A percentile compares a stretch with the other conserved stretches of the same genome.
Conservation (phyloP, 176 grass and related monocot species). For the Puya raimondii region DNA sequence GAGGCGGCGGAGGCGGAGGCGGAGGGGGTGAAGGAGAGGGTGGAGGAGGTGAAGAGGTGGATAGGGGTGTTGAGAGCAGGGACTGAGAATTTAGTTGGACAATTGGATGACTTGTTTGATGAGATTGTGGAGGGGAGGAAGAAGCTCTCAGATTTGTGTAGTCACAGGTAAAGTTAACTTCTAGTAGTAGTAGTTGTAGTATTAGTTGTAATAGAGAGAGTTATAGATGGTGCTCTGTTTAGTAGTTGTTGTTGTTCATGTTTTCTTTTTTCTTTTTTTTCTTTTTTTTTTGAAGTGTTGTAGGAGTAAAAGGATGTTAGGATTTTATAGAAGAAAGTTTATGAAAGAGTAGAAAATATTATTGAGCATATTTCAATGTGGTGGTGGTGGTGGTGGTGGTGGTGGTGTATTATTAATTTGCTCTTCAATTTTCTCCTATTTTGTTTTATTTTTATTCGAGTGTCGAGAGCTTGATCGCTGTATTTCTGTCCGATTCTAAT, state of each 20-base stretch:
- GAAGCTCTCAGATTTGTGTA: constrained; percentile 92
- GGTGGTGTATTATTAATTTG: no score
- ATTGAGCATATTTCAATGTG: neutral
- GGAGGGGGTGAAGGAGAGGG: constrained; percentile 44
- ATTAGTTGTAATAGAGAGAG: neutral
- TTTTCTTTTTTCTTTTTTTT: neutral
- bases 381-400: no score
- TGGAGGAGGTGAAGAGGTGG: constrained; percentile 70
- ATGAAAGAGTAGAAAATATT: neutral
- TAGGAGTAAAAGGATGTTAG: neutral
- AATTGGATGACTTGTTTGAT: constrained; percentile 96
- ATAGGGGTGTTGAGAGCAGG: constrained; percentile 62
- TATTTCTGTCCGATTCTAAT: no score
- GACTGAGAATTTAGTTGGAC: constrained; percentile 76
- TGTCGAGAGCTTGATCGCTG: no score
- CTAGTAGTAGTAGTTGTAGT: constrained; percentile 3
- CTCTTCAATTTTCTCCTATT: no score
- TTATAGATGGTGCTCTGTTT: neutral
- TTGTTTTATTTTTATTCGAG: neutral
- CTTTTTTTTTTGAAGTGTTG: neutral
- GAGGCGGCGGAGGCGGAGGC: constrained; percentile 38
- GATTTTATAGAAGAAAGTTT: neutral
- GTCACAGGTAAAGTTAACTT: constrained; percentile 43
- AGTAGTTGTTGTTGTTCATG: neutral
- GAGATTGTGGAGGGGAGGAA: constrained; percentile 98